phyloP scores from a whole-genome alignment of 139 green algal species.

The Chara braunii region DNA sequence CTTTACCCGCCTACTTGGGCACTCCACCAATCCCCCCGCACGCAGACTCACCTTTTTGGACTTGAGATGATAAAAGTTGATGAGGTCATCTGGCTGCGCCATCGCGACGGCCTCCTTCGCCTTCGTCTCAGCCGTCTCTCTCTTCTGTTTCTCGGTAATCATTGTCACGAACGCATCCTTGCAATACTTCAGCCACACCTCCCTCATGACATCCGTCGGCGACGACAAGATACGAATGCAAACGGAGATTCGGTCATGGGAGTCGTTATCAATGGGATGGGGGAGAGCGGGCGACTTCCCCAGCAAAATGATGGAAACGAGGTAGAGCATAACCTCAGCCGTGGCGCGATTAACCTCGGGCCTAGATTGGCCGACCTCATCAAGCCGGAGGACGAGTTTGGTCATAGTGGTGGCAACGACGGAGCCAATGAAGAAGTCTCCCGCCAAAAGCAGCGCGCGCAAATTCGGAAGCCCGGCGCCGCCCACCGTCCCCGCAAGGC shows the following conservation, averaged over 20 bases:
- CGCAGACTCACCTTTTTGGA: constrained; percentile 46
- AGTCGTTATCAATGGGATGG: constrained; percentile 70
- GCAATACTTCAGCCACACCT: constrained; percentile 75
- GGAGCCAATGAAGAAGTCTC: constrained; percentile 88
- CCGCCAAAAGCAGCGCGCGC: constrained; percentile 59
- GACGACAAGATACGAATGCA: constrained; percentile 61
- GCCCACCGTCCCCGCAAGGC: constrained; percentile 27
- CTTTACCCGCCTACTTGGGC: no score
- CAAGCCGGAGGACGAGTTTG: constrained; percentile 85
- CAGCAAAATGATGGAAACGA: constrained; percentile 77
- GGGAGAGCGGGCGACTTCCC: constrained; percentile 50
- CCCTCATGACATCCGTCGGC: constrained; percentile 21
- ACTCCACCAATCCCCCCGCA: no score
- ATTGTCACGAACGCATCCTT: constrained; percentile 65
- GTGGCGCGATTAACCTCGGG: constrained; percentile 17
- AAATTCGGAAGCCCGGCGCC: constrained; percentile 45
- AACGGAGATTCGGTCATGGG: constrained; percentile 64
- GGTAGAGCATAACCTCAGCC: constrained; percentile 62
- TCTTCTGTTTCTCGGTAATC: constrained; percentile 56
- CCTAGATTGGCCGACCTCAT: constrained; percentile 23
- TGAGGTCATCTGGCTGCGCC: constrained; percentile 71
- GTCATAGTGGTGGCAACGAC: constrained; percentile 67
- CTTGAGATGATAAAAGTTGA: constrained; percentile 81
- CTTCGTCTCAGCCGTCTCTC: constrained; percentile 60
- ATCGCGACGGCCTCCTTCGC: constrained; percentile 39